Conservation (phyloP, 2,329 filamentous ascomycete genomes). For the Talaromyces sp. region DNA sequence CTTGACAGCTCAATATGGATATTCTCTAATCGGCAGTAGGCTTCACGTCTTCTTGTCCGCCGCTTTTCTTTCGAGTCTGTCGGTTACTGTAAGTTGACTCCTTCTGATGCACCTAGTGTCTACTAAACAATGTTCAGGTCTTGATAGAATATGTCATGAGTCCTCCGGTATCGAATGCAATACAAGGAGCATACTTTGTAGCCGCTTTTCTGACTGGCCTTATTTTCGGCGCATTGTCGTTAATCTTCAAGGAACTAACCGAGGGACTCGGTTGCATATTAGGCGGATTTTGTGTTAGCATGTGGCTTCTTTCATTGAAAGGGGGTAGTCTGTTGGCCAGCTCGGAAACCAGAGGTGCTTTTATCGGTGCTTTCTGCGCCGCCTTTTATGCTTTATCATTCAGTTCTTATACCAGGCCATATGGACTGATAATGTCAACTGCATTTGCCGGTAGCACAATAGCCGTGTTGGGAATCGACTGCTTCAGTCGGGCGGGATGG, state of each 20-base stretch:
- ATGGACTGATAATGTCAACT: constrained; percentile 69
- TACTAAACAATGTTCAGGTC: constrained; percentile 39
- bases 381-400: constrained; percentile 70
- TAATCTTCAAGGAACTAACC: constrained; percentile 78
- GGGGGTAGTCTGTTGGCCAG: constrained; percentile 67
- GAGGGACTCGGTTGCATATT: constrained; percentile 81
- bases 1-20: neutral
- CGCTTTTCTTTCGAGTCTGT: constrained; percentile 65
- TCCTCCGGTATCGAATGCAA: constrained; percentile 64
- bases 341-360: constrained; percentile 60
- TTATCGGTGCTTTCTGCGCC: constrained; percentile 68
- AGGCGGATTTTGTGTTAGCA: constrained; percentile 76
- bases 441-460: constrained; percentile 78
- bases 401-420: constrained; percentile 69
- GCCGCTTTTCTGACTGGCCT: constrained; percentile 68
- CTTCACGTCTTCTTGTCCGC: constrained; percentile 76
- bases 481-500: constrained; percentile 79
- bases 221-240: constrained; percentile 66
- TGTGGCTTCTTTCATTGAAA: constrained; percentile 82
- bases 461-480: constrained; percentile 79
- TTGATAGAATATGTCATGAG: constrained; percentile 86
- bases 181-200: constrained; percentile 83
- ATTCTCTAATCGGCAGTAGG: constrained; percentile 24
- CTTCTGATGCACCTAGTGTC: neutral
- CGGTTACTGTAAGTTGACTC: constrained; percentile 54